phyloP scores from a whole-genome alignment of 2,329 filamentous ascomycete species.

The Fusarium sp. region DNA sequence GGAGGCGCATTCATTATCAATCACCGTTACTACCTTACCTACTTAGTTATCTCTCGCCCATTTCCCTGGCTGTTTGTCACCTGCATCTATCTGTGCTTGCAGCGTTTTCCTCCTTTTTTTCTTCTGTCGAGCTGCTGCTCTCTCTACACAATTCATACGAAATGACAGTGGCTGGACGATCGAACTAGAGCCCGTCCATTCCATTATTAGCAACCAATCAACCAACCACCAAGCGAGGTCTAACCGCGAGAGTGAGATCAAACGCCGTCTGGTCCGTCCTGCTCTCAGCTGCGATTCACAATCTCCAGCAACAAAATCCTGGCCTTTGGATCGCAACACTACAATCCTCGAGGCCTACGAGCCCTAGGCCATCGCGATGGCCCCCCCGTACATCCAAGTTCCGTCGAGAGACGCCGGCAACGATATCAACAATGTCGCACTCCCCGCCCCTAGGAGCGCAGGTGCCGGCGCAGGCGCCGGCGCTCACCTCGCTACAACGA shows the following conservation, averaged over 20 bases:
- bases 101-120: constrained; percentile 2
- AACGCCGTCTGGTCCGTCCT: constrained; percentile 20
- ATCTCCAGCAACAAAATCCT: constrained; percentile 19
- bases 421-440: constrained; percentile 24
- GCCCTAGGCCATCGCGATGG: constrained; percentile 55
- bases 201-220: constrained; percentile 36
- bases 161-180: constrained; percentile 39
- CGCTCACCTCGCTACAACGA: constrained; percentile 86
- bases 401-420: constrained; percentile 56
- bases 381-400: constrained; percentile 61
- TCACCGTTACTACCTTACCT: constrained; percentile 19
- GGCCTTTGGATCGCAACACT: constrained; percentile 50
- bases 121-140: constrained; percentile 34
- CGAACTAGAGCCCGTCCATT: constrained; percentile 29
- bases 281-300: constrained; percentile 9
- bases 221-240: constrained; percentile 20
- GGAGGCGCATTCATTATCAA: constrained; percentile 34
- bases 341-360: constrained; percentile 35
- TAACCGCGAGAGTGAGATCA: constrained; percentile 28
- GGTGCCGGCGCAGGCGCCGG: constrained; percentile 24
- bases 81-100: constrained; percentile 1
- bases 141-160: constrained; percentile 21
- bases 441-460: constrained; percentile 49
- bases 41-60: background rate
- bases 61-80: constrained; percentile 18